Conservation (phyloP, 768 basidiomycete species). For the Hirschioporus abietinus region DNA sequence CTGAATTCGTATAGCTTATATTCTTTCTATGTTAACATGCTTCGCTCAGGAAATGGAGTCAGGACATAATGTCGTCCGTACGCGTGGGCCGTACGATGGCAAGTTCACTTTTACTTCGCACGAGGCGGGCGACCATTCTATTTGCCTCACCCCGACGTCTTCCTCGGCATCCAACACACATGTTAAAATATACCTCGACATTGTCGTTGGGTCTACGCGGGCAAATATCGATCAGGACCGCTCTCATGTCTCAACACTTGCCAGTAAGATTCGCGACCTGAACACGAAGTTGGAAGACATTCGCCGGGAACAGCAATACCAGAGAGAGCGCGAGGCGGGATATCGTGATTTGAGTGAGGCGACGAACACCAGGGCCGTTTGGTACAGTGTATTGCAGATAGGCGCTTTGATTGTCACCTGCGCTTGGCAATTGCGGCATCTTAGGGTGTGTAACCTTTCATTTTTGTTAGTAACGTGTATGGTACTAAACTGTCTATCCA, state of each 20-base stretch:
- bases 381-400: constrained; percentile 91
- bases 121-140: constrained; percentile 93
- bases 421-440: constrained; percentile 88
- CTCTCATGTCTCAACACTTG: constrained; percentile 76
- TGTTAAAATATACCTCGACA: constrained; percentile 91
- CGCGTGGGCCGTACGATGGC: constrained; percentile 85
- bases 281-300: constrained; percentile 93
- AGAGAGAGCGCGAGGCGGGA: constrained; percentile 89
- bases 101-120: constrained; percentile 98
- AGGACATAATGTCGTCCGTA: constrained; percentile 77
- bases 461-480: not conserved
- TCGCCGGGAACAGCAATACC: constrained; percentile 93
- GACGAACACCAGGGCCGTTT: constrained; percentile 90
- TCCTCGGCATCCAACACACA: constrained; percentile 60
- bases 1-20: constrained; percentile 12
- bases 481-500: constrained; percentile 3
- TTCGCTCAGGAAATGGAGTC: constrained; percentile 73
- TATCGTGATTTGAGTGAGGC: constrained; percentile 85
- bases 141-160: constrained; percentile 92
- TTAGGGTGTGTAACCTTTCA: constrained; percentile 56
- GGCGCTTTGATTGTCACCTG: constrained; percentile 78
- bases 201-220: constrained; percentile 85
- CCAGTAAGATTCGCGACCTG: constrained; percentile 81
- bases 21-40: not conserved
- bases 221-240: constrained; percentile 85